These are phyloP conservation scores for Fraxinus quadrangulata DNA, from an alignment of 257 asterid genomes.

Conservation along the genomic window DNA sequence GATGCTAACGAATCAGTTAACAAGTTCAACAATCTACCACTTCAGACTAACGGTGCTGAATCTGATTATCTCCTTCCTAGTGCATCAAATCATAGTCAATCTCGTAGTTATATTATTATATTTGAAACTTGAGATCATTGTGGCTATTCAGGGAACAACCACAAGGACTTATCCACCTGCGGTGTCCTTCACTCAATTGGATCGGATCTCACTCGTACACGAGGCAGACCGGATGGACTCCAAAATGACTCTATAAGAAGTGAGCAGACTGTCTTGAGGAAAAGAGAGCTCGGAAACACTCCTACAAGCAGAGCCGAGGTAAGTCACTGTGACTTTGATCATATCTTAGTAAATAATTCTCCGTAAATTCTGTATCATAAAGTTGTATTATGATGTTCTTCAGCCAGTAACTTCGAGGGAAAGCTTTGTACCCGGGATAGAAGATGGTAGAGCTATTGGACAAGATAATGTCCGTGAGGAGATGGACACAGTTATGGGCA, in stretches of 20 bases:
- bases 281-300: slow-evolving; percentile 54
- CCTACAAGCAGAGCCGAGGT: slow-evolving; percentile 84
- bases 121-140: background rate
- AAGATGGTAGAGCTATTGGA: slow-evolving; percentile 43
- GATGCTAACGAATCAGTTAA: slow-evolving; percentile 46
- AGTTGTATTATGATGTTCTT: slow-evolving; percentile 7
- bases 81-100: background rate
- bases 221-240: slow-evolving; percentile 47
- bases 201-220: slow-evolving; percentile 80
- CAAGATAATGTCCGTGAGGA: slow-evolving; percentile 35
- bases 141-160: slow-evolving; percentile 42
- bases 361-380: slow-evolving; percentile 1
- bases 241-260: slow-evolving; percentile 50
- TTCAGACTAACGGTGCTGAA: slow-evolving; percentile 40
- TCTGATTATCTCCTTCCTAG: slow-evolving; percentile 14
- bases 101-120: background rate
- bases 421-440: slow-evolving; percentile 53
- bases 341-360: background rate
- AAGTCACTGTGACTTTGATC: background rate
- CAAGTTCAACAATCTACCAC: slow-evolving; percentile 41
- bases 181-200: slow-evolving; percentile 91
- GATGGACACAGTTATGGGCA: slow-evolving; percentile 44
- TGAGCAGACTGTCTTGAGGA: slow-evolving; percentile 49
- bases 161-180: slow-evolving; percentile 78
- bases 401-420: slow-evolving; percentile 85